phyloP scores from a whole-genome alignment of 768 basidiomycete species.

The Lepiota venenata region DNA sequence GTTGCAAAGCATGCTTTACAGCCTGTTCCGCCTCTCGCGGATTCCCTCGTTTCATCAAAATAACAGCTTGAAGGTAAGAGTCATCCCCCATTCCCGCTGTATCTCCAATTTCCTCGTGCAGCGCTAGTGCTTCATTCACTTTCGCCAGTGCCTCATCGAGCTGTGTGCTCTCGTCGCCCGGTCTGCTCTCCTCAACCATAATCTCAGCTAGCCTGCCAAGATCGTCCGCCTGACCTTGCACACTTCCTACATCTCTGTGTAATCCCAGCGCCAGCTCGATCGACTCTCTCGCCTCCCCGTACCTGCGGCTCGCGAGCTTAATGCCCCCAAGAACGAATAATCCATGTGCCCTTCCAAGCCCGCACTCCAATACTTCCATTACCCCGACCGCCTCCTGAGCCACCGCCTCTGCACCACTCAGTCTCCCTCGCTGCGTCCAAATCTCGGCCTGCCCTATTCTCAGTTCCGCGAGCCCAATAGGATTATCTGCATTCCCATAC shows the following conservation, averaged over 20 bases:
- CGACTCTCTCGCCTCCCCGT: slow-evolving; percentile 14
- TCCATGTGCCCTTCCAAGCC: slow-evolving; percentile 5
- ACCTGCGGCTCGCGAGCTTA: slow-evolving; percentile 17
- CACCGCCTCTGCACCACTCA: background rate
- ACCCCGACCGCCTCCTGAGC: background rate
- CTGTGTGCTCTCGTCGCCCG: background rate
- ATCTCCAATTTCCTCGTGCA: slow-evolving; percentile 2
- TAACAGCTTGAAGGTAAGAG: background rate
- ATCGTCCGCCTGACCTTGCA: slow-evolving; percentile 19
- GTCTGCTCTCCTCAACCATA: background rate
- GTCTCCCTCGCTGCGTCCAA: background rate
- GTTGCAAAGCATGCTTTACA: background rate
- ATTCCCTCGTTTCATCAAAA: background rate
- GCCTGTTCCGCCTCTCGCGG: background rate
- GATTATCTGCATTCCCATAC: background rate
- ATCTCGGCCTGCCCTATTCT: background rate
- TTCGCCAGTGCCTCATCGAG: background rate
- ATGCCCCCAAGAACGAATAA: slow-evolving; percentile 14
- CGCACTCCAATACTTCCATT: background rate
- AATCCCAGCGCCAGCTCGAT: slow-evolving; percentile 13
- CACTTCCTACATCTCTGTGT: slow-evolving; percentile 16
- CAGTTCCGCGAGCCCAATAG: slow-evolving; percentile 2
- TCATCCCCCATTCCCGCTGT: background rate
- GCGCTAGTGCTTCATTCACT: background rate
- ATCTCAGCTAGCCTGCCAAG: background rate